Base-by-base conservation (phyloP, 192 early-diverging fungal species). In the Linnemannia zychae region DNA sequence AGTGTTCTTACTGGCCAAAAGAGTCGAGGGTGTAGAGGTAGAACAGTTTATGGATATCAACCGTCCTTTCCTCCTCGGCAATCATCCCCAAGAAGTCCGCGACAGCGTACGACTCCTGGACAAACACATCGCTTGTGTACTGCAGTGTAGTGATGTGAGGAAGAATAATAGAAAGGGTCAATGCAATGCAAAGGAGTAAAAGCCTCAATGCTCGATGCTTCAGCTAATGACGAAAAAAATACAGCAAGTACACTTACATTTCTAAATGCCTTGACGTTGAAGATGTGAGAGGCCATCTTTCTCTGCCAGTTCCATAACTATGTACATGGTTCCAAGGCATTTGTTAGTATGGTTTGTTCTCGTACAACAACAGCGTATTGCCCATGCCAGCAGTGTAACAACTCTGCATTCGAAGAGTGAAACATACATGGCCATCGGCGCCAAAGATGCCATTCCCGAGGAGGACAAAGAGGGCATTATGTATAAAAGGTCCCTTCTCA, bases 21-120 rank as follows among this genome's bases (percentile, higher is more conserved):
- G 87, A 88, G 67, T 90, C 89, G 17, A 90, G 72, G 0, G 89
- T 90, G 40, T 83, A 90, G 36, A 84, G 88, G 52, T 81, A 88
- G 81, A 90, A 87, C 37, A 88, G 24, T 38, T 88, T 84, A 44
- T 88, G 87, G 22, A 90, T 79, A 71, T 90, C 89, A 36, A 90
- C 44, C 0, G 63, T 53, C 18, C 74, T 17, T 46, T 75, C 73
- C 24, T 74, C 63, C 3, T 84, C 78, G 31, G 69, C 81, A 28
- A 82, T 81, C 37, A 53, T 76, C 63, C 57, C 40, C 12, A 75
- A 18, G 9, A 65, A 75, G 57, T 75, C 53, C 15, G 37, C 57
- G 16, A 63, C 73, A 31, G 37, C 57, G 36, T 65, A n/a, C 0
- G 53, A 37, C 34, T 75, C 73, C 67, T 69, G 17, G 36, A 69